Base-by-base conservation (phyloP, 768 basidiomycete species). In the Mycena capillaripes region DNA sequence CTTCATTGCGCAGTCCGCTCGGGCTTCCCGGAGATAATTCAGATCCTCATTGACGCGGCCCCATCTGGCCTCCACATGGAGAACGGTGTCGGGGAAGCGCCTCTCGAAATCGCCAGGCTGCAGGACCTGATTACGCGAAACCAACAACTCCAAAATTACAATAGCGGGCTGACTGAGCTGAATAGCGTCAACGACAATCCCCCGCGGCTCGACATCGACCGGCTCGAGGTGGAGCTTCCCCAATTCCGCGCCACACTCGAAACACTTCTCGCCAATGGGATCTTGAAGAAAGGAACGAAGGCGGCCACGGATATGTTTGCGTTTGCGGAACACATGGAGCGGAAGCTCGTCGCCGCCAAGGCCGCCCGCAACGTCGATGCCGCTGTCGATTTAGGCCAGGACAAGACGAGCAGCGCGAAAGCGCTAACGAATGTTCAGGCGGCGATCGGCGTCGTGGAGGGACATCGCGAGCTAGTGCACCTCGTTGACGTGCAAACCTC, bases 41-140 rank as follows among this genome's bases (percentile, higher is more conserved):
- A 82, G 32, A 59, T 82, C 12, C 80, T 91, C 25, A 72, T 88
- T 38, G 78, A 82, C 1, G 81, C 79, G 2, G 79, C 82, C 2
- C 84, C 87, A 27, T 69, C 78, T 0, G 84, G 86, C 0, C 77
- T 91, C 2, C 80, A 81, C 66, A 79, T 84, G 44, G 91, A 92
- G 77, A 87, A 91, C 69, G 85, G 84, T 23, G 85, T 88, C 19
- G 88, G 87, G 3, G 81, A 85, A 63, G 85, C 84, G 2, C 80
- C 84, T 1, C 65, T 84, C 12, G 88, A 88, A 63, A 82, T 85
- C 46, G 79, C 79, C 1, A 65, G 56, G 1, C 78, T 84, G 2
- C 73, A 78, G 52, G 80, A 83, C 42, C 74, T 82, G 9, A 69
- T 78, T 21, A 16, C 71, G 23, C 76, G 78, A 5, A 75, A 81